Base-by-base conservation (phyloP, 2,329 filamentous ascomycete species). In the Conoideocrella luteorostrata region DNA sequence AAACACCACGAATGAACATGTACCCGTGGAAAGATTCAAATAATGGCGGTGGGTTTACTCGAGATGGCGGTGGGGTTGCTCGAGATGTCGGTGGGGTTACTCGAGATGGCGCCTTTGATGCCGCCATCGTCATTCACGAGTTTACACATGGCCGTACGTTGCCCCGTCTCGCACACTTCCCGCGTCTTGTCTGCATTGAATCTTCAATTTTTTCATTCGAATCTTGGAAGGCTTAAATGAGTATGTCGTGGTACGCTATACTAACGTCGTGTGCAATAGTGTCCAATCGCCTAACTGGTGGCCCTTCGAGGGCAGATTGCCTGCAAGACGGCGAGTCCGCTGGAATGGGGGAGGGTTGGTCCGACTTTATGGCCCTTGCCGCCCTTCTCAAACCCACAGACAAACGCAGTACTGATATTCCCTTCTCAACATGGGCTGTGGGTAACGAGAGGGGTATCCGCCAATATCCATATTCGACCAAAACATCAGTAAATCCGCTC, bases 91-190 rank as follows among this genome's bases (percentile, higher is more conserved):
- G n/a, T n/a, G n/a, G n/a, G n/a, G n/a, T n/a, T n/a, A n/a, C n/a
- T n/a, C 66, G 76, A 5, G 77, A 81, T 56, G 71, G 69, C 46
- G 60, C 68, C 17, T 80, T 82, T 49, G 78, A 82, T 37, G 71
- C 74, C 5, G 72, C 74, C 45, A 74, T 82, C 15, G 67, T 82
- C 20, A 72, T 82, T 47, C 78, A 82, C 63, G 75, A 78, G 54
- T 78, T 72, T 54, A 75, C 69, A 1, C 74, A 77, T 59, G 71
- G 71, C 24, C 44, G 30, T 34, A 34, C 9, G 30, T 34, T 17
- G 10, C 30, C 10, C 7, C 30, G 10, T 17, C 30, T 17, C 7
- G 10, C 30, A 34, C n/a, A n/a, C n/a, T n/a, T n/a, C n/a, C n/a
- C n/a, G n/a, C n/a, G n/a, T n/a, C n/a, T n/a, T n/a, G n/a, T n/a